Evolutionary conservation across 2,329 filamentous ascomycete genomes (phyloP), one percentile per base, ranked within the genome.

Genomic region (Chaetomium sp.): DNA sequence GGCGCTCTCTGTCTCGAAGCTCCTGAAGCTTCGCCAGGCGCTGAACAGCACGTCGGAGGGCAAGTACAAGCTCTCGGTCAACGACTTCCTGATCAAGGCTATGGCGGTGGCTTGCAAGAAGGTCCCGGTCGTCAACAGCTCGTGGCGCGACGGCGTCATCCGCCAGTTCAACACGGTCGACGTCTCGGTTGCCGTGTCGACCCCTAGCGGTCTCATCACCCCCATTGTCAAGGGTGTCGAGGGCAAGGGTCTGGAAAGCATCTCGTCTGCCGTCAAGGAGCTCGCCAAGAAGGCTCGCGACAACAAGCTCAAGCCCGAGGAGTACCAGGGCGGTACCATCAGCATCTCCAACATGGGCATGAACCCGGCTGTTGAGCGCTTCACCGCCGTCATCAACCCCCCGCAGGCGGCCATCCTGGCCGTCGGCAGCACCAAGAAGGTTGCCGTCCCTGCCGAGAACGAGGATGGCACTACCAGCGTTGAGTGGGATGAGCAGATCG

Each of bases 301-400:
- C 73, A 91, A 92, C 82, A 99, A 98, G 88, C 90, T 99, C 74
- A 98, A 98, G 90, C 95, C 95, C 56, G 94, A 99, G 80, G 93
- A 99, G 82, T 99, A 96, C 88, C 94, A 97, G 85, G 95, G 95
- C 63, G 95, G 95, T 78, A 96, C 92, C 78, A 97, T 99, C 82
- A 97, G 94, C 79, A 98, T 99, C 81, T 96, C 92, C 82, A 99
- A 99, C 88, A 96, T 99, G 95, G 95, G 95, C 80, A 99, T 99
- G 95, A 99, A 99, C 87, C 76, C 89, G 56, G 94, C 95, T 58
- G 90, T 99, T 69, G 93, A 98, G 81, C 88, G 93, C 78, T 99
- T 99, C 83, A 98, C 95, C 60, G 95, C 95, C 72, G 91, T 99
- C 76, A 97, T 99, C 86, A 99, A 99, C 87, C 95, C 96, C 71